Evolutionary conservation across 495 filamentous ascomycete species (phyloP).

Genomic region (Talaromyces adpressus): DNA sequence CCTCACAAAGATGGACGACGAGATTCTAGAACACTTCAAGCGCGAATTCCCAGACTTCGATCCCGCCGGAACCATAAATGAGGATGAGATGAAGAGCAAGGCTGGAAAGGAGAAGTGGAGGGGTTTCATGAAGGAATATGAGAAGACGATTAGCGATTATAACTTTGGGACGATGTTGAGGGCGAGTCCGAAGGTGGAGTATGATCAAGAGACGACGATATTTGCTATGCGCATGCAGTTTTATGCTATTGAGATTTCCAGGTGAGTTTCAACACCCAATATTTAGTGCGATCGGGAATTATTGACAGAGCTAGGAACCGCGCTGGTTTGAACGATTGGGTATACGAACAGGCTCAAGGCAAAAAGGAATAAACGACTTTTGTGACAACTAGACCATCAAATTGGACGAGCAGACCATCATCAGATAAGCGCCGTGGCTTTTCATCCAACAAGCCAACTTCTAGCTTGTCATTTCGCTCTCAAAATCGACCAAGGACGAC

Average conservation of each 20-base stretch:
- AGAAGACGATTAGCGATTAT: slow-evolving; percentile 88
- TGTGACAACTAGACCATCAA: not conserved
- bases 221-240: slow-evolving; percentile 92
- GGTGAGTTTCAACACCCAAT: slow-evolving; percentile 39
- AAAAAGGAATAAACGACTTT: not conserved
- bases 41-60: slow-evolving; percentile 89
- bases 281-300: not conserved
- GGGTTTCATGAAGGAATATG: slow-evolving; percentile 87
- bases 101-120: slow-evolving; percentile 93
- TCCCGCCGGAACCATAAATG: slow-evolving; percentile 67
- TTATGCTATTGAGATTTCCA: slow-evolving; percentile 91
- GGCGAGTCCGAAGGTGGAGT: slow-evolving; percentile 69
- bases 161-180: slow-evolving; percentile 96
- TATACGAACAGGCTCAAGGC: slow-evolving; percentile 68
- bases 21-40: slow-evolving; percentile 84
- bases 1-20: slow-evolving; percentile 89
- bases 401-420: not conserved
- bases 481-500: not conserved
- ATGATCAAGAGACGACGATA: slow-evolving; percentile 83
- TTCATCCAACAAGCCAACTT: slow-evolving; percentile 1
- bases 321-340: slow-evolving; percentile 89
- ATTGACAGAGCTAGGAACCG: slow-evolving; percentile 53
- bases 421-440: slow-evolving; percentile 16
- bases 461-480: not conserved
- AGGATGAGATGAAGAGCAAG: slow-evolving; percentile 97